Evolutionary conservation across 2,329 filamentous ascomycete species (phyloP).

Genomic region (Chrysoporthe cubensis): DNA sequence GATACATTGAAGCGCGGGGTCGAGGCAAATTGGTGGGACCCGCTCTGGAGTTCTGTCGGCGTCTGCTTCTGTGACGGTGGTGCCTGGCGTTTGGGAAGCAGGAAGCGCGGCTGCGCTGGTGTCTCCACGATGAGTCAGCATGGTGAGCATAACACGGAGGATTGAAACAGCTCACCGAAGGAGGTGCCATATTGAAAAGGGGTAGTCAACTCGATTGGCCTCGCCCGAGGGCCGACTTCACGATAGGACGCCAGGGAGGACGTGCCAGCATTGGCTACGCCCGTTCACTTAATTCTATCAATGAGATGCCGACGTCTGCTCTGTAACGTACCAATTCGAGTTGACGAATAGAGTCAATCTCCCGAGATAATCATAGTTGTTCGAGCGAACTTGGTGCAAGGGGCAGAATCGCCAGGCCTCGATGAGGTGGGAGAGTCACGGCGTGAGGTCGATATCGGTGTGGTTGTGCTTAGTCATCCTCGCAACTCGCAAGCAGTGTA

Average conservation of each 20-base stretch:
- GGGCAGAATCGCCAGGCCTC: neutral
- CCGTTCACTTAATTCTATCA: neutral
- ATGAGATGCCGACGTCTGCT: neutral
- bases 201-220: neutral
- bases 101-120: conserved; percentile 35
- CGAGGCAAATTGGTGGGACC: conserved; percentile 31
- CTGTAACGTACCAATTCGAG: neutral
- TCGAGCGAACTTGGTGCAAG: neutral
- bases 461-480: conserved; percentile 7
- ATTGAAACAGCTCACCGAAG: conserved; percentile 12
- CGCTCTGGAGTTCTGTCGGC: conserved; percentile 21
- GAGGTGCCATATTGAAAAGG: conserved; percentile 20
- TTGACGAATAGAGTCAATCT: neutral
- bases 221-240: neutral
- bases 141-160: neutral
- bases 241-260: neutral
- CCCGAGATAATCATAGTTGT: neutral
- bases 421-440: neutral
- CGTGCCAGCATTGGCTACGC: neutral
- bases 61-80: conserved; percentile 28
- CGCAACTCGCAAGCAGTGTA: too few species aligned
- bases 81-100: conserved; percentile 32
- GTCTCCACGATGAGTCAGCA: conserved; percentile 29
- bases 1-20: conserved; percentile 34
- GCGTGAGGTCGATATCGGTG: neutral